Conservation (phyloP, 2,329 filamentous ascomycete species). For the Aureobasidium lini region DNA sequence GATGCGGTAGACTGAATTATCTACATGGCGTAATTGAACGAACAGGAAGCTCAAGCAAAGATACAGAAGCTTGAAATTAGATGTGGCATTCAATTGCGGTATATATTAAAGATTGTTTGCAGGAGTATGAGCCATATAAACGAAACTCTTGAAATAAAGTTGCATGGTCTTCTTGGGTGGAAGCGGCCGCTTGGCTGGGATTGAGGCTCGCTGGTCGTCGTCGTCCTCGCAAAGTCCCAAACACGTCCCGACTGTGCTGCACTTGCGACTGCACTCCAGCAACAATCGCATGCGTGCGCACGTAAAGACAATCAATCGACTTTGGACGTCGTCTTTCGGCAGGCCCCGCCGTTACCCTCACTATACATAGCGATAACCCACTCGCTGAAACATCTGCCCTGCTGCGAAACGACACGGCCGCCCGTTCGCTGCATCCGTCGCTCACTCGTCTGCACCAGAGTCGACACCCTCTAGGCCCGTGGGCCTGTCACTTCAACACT, state of each 20-base stretch:
- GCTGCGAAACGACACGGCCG: neutral
- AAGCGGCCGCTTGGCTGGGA: neutral
- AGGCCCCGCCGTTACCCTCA: neutral
- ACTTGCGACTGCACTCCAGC: neutral
- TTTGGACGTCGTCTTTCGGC: conserved; percentile 1
- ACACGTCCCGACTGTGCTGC: neutral
- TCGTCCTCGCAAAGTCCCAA: conserved; percentile 1
- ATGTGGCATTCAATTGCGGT: neutral
- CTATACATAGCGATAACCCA: neutral
- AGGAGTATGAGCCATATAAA: neutral
- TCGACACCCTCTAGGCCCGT: neutral
- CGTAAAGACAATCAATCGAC: neutral
- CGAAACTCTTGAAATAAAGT: neutral
- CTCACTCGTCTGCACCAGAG: neutral
- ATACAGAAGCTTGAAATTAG: too few species aligned
- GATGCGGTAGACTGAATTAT: neutral
- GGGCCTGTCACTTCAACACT: neutral
- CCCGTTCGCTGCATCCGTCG: neutral
- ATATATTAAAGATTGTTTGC: neutral
- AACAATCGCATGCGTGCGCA: conserved; percentile 9
- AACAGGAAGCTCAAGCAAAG: neutral
- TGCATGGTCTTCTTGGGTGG: neutral
- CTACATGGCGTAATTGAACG: neutral
- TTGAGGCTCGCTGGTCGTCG: neutral
- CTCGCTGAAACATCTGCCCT: conserved; percentile 5